Conservation (phyloP, 495 filamentous ascomycete species). For the Sabuloglossum arenarium region DNA sequence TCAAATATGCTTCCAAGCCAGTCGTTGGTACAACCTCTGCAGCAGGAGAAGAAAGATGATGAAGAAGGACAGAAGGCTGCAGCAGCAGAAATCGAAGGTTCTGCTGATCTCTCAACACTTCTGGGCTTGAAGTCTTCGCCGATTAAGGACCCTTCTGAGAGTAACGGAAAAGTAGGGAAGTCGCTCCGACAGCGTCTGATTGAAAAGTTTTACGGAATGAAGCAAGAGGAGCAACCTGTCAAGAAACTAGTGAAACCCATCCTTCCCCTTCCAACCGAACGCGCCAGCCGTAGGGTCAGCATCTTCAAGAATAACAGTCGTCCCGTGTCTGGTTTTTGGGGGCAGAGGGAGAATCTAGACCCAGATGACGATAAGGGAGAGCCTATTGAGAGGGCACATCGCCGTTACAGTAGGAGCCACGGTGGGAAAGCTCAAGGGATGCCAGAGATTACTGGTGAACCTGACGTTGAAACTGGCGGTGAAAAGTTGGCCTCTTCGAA, state of each 20-base stretch:
- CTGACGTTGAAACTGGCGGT: no score
- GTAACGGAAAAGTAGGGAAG: not conserved
- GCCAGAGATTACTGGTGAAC: not conserved
- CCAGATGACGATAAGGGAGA: not conserved
- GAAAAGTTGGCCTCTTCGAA: not conserved
- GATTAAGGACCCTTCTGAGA: not conserved
- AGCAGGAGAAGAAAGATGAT: not conserved
- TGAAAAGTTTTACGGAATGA: not conserved
- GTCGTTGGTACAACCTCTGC: not conserved
- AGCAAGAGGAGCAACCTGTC: not conserved
- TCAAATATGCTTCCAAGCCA: not conserved
- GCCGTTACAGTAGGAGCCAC: not conserved
- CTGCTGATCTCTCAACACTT: not conserved
- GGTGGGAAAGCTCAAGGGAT: not conserved
- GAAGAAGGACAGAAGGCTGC: not conserved
- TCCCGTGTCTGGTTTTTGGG: not conserved
- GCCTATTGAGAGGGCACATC: not conserved
- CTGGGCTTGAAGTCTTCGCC: not conserved
- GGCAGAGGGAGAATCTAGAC: not conserved
- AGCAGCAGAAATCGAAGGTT: not conserved
- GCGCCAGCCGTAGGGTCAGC: not conserved
- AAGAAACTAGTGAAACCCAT: not conserved
- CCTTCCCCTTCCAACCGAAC: not conserved
- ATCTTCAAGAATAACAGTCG: not conserved
- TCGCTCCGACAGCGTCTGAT: not conserved